Conservation (phyloP, 495 filamentous ascomycete genomes). For the Podospora pseudocomata region DNA sequence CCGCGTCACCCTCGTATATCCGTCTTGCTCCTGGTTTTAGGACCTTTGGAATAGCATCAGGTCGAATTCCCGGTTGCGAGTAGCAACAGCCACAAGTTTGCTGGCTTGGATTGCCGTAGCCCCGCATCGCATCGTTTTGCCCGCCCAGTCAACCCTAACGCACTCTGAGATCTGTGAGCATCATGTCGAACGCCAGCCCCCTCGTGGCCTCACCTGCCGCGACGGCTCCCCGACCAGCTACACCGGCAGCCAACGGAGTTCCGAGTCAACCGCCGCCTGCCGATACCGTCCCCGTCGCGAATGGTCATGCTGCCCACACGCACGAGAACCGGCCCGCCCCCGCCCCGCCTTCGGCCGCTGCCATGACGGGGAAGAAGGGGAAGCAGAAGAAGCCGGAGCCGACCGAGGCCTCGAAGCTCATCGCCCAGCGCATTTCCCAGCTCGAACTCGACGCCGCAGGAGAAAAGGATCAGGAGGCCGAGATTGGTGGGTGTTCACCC, state of each 20-base stretch:
- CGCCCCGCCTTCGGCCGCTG: slow-evolving; percentile 38
- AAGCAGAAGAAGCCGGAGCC: slow-evolving; percentile 72
- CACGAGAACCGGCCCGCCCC: slow-evolving; percentile 43
- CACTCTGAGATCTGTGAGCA: not conserved
- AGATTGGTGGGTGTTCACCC: slow-evolving; percentile 75
- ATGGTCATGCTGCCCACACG: slow-evolving; percentile 36
- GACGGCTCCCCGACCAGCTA: slow-evolving; percentile 26
- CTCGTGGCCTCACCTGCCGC: slow-evolving; percentile 27
- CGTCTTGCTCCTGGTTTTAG: not conserved
- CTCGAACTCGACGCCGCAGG: slow-evolving; percentile 87
- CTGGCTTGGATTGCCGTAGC: not conserved
- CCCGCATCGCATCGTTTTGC: not conserved
- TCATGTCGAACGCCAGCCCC: slow-evolving; percentile 24
- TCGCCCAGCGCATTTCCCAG: slow-evolving; percentile 92
- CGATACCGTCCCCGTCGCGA: slow-evolving; percentile 21
- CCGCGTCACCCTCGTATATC: not conserved
- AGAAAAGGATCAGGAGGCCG: slow-evolving; percentile 91
- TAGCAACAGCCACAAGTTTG: not conserved
- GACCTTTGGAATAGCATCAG: not conserved
- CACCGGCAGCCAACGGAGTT: slow-evolving; percentile 29
- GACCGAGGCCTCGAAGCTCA: slow-evolving; percentile 80
- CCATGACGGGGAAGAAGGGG: slow-evolving; percentile 56
- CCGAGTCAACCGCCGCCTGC: slow-evolving; percentile 25
- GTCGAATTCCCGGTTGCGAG: not conserved
- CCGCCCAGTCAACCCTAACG: not conserved